Percentiles rank a stretch among this genome's conserved stretches.
Conservation (phyloP, 768 basidiomycete genomes). For the Leccinum subtestaceum region DNA sequence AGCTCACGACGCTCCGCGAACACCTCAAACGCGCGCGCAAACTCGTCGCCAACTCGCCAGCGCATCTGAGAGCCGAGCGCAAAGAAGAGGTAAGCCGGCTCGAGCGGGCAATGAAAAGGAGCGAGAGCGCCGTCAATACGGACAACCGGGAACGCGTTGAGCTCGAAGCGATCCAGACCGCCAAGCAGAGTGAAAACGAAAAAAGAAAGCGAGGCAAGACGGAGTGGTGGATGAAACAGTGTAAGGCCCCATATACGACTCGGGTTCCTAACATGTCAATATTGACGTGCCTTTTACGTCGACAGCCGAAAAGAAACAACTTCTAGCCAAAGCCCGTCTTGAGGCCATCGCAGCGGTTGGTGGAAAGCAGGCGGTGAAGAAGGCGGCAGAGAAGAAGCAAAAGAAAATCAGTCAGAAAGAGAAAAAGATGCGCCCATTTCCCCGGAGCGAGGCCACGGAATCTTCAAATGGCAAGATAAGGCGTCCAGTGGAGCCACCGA, state of each 20-base stretch:
- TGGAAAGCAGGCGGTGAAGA: conserved; percentile 79
- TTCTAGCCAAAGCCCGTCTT: conserved; percentile 72
- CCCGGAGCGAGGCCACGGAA: conserved; percentile 22
- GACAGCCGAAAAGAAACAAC: conserved; percentile 73
- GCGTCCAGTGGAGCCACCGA: conserved; percentile 11
- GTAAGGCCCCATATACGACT: conserved; percentile 42
- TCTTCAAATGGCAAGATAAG: conserved; percentile 13
- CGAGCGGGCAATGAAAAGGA: conserved; percentile 70
- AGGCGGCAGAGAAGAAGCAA: conserved; percentile 85
- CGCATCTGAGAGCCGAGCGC: conserved; percentile 55
- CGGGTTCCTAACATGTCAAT: background rate
- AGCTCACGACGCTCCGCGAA: conserved; percentile 62
- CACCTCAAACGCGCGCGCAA: conserved; percentile 69
- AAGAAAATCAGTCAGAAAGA: conserved; percentile 86
- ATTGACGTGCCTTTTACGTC: background rate
- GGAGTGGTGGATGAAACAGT: conserved; percentile 80
- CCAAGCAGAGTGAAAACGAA: conserved; percentile 46
- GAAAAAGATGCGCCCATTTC: conserved; percentile 78
- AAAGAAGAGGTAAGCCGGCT: conserved; percentile 67
- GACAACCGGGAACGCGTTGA: conserved; percentile 71
- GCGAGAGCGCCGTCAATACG: conserved; percentile 74
- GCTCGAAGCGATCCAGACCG: conserved; percentile 53
- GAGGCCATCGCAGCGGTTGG: conserved; percentile 75
- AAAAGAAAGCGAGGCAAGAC: conserved; percentile 77
- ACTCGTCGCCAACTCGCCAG: conserved; percentile 56